Base-by-base conservation (phyloP, 768 basidiomycete genomes). In the Mycena vulgaris region DNA sequence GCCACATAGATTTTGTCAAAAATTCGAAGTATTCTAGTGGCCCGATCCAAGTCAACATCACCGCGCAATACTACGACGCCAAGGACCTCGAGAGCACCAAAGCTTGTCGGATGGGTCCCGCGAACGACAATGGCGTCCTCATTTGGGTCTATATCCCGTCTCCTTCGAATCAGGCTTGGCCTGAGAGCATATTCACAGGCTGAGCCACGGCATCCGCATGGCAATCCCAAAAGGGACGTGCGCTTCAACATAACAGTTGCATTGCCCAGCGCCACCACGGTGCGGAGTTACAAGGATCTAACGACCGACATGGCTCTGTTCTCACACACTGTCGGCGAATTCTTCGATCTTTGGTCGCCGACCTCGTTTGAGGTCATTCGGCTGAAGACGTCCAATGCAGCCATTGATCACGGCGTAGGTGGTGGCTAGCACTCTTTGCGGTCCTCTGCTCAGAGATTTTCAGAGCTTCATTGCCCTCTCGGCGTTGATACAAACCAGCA, bases 271-370 rank as follows among this genome's bases (percentile, higher is more conserved):
- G n/a, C 40, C 9, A 58, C 42, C 16, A 52, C 13, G 28, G 23
- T 28, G 51, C 19, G 14, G 39, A 8, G 40, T 19, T 66, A 71
- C 56, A 63, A 68, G 14, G 70, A 71, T 28, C 31, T 71, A 37
- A 67, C 56, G 17, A 71, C 70, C 3, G 66, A 71, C 40, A 16
- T 71, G n/a, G 25, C 70, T 3, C 40, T 31, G 27, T 71, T 68
- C 40, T 30, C 51, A 2, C 70, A 71, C 48, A 42, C 9, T 10
- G 10, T 47, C 11, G 65, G 37, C 13, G 47, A 58, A 16, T 59
- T 67, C 61, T 71, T 68, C n/a, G 28, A 58, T 28, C 0, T 67
- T 9, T 67, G 66, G 65, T 58, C 64, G 7, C 53, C 61, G 11
- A 63, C 61, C 6, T 33, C 10, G 19, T 71, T 71, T 33, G 56